These are phyloP conservation scores for Annulohypoxylon moriforme DNA, from an alignment of 495 filamentous ascomycete genomes.

Conservation along the genomic window DNA sequence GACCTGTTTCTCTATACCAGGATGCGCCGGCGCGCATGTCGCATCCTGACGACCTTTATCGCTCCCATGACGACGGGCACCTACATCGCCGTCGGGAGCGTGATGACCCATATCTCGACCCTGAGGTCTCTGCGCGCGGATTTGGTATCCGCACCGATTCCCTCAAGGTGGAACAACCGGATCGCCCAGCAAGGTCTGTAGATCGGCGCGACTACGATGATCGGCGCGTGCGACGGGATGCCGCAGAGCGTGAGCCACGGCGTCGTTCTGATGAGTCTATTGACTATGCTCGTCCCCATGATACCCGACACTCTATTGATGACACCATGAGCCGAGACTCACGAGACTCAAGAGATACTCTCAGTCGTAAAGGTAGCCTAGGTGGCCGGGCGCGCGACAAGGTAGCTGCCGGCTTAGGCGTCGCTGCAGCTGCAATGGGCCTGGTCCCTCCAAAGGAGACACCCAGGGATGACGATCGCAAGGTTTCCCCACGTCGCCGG, in stretches of 20 bases:
- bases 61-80: constrained; percentile 53
- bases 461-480: constrained; percentile 48
- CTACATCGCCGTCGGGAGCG: constrained; percentile 48
- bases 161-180: constrained; percentile 44
- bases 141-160: constrained; percentile 59
- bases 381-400: constrained; percentile 52
- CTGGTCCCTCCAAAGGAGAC: constrained; percentile 42
- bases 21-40: constrained; percentile 50
- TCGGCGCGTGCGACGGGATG: constrained; percentile 50
- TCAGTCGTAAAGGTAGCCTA: constrained; percentile 38
- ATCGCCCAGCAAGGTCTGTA: constrained; percentile 38
- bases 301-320: constrained; percentile 37
- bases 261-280: constrained; percentile 53
- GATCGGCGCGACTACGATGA: constrained; percentile 51
- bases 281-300: constrained; percentile 34
- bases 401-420: constrained; percentile 49
- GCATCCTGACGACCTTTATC: constrained; percentile 59
- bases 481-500: constrained; percentile 46
- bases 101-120: constrained; percentile 54
- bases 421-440: constrained; percentile 55
- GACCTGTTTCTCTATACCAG: constrained; percentile 62
- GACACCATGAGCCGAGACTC: constrained; percentile 31
- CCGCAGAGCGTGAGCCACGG: constrained; percentile 47
- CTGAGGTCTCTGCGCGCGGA: constrained; percentile 53
- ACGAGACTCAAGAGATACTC: constrained; percentile 44